phyloP scores from a whole-genome alignment of 768 basidiomycete species.

The Suillus alpinus region DNA sequence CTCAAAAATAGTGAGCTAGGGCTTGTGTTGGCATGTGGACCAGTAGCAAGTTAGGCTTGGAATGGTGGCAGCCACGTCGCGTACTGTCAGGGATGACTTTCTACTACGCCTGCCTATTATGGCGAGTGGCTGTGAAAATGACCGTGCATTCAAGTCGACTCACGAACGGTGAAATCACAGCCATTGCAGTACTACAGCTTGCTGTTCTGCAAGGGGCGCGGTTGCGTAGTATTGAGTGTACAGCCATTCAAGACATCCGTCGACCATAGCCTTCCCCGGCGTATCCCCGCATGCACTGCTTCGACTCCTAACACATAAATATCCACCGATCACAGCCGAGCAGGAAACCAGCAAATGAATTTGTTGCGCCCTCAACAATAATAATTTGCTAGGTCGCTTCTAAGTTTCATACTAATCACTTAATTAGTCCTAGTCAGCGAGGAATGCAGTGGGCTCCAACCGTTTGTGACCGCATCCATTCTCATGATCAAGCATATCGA shows the following conservation, averaged over 20 bases:
- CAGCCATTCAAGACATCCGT: background rate
- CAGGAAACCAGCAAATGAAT: background rate
- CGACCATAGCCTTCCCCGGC: background rate
- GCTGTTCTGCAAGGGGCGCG: background rate
- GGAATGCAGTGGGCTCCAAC: background rate
- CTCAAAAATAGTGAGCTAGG: slow-evolving; percentile 1
- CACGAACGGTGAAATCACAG: too few relatives aligned
- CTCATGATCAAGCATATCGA: background rate
- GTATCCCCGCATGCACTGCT: background rate
- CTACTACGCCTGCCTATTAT: slow-evolving; percentile 6
- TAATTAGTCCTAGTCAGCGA: background rate
- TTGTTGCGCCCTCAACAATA: too few relatives aligned
- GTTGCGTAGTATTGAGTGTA: background rate
- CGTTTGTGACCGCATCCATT: background rate
- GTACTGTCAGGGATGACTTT: background rate
- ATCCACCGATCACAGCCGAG: background rate
- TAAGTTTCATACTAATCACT: background rate
- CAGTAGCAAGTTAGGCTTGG: background rate
- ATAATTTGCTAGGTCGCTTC: background rate
- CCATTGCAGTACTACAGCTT: too few relatives aligned
- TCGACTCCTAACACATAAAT: background rate
- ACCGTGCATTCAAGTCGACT: background rate
- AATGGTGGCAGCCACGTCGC: slow-evolving; percentile 8
- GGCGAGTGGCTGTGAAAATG: slow-evolving; percentile 2
- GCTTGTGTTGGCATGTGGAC: slow-evolving; percentile 11